These are phyloP conservation scores for Polytrichum formosum DNA, from an alignment of 225 moss, liverwort and hornwort species.

Conservation along the genomic window DNA sequence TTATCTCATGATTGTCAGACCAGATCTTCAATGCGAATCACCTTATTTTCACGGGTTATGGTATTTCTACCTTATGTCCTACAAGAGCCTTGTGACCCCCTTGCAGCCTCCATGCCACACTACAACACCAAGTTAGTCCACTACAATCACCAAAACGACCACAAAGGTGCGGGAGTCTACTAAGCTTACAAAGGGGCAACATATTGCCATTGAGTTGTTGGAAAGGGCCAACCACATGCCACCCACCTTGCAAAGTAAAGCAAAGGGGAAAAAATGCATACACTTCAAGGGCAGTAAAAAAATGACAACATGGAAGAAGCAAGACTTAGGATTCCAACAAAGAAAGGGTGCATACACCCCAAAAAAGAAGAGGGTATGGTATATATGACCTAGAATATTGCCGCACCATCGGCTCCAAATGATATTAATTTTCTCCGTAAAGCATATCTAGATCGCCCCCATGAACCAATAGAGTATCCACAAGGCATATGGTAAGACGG, in stretches of 20 bases:
- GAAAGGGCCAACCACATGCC: not conserved
- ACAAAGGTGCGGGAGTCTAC: not conserved
- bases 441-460: not conserved
- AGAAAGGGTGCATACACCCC: no score
- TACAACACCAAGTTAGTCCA: not conserved
- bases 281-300: no score
- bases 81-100: not conserved
- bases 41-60: no score
- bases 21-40: no score
- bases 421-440: not conserved
- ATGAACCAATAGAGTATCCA: not conserved
- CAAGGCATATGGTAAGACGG: not conserved
- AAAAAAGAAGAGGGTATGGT: not conserved
- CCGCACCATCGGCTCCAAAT: not conserved
- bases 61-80: no score
- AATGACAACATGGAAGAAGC: no score
- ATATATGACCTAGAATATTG: not conserved
- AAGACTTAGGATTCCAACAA: no score
- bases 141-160: not conserved
- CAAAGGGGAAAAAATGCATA: no score
- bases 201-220: not conserved
- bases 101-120: not conserved
- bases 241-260: not conserved
- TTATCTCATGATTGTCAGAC: no score
- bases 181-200: not conserved